Evolutionary conservation across 148 eudicot species (phyloP).

Genomic region (Rheum nobile): DNA sequence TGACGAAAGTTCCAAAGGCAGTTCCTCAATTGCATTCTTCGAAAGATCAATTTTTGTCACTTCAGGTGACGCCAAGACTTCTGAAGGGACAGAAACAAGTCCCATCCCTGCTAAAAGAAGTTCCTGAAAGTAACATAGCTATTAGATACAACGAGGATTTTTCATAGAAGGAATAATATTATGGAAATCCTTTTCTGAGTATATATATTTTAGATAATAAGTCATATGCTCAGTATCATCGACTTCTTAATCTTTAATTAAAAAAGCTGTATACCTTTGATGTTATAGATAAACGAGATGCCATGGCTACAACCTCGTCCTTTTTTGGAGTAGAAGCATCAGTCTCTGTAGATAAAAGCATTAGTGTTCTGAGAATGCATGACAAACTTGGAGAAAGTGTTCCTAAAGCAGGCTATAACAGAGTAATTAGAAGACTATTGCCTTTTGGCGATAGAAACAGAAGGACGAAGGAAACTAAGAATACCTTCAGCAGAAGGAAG

Average conservation of each 20-base stretch:
- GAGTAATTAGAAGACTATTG: background rate
- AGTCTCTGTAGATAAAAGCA: constrained; percentile 30
- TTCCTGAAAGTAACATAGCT: constrained; percentile 42
- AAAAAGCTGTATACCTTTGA: constrained; percentile 49
- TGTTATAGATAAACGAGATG: constrained; percentile 67
- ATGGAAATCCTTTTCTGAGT: background rate
- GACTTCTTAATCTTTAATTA: background rate
- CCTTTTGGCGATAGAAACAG: background rate
- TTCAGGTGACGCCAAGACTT: constrained; percentile 61
- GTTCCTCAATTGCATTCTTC: constrained; percentile 63
- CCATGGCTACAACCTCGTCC: constrained; percentile 60
- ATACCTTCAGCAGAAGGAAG: constrained; percentile 88
- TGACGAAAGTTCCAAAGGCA: constrained; percentile 60
- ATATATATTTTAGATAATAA: background rate
- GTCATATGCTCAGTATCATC: background rate
- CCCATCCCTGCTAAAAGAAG: constrained; percentile 62
- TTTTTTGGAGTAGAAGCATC: constrained; percentile 46
- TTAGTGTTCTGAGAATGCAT: background rate
- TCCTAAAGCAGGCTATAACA: background rate
- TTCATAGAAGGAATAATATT: background rate
- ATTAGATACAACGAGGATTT: background rate
- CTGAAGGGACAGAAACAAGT: constrained; percentile 56
- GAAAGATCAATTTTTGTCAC: constrained; percentile 77
- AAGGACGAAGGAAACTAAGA: background rate
- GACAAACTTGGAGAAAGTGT: background rate